phyloP scores from a whole-genome alignment of 2,329 filamentous ascomycete species.

The Botrytis pseudocinerea region DNA sequence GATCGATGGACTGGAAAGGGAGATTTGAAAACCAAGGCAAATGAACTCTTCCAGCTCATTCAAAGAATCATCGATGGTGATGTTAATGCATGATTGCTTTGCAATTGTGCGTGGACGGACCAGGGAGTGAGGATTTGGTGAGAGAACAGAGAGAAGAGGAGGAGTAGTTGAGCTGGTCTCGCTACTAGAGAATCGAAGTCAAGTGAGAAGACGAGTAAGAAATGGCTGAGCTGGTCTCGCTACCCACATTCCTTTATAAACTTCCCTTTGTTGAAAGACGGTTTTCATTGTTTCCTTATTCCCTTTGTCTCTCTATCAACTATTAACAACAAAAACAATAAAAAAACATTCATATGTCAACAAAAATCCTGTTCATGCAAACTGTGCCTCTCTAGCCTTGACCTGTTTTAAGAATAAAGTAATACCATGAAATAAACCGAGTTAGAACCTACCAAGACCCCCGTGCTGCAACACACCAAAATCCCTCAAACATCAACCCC shows the following conservation, averaged over 20 bases:
- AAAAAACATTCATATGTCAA: neutral
- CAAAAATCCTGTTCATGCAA: neutral
- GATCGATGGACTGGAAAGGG: slow-evolving; percentile 17
- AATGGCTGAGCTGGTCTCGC: neutral
- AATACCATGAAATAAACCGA: neutral
- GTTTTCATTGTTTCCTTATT: neutral
- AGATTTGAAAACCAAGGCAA: neutral
- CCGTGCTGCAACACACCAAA: neutral
- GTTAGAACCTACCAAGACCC: neutral
- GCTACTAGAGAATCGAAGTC: neutral
- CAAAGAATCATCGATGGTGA: slow-evolving; percentile 20
- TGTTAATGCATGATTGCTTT: neutral
- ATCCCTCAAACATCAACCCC: neutral
- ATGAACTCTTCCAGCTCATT: slow-evolving; percentile 24
- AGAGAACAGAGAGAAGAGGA: neutral
- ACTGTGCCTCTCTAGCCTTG: neutral
- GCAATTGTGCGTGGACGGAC: neutral
- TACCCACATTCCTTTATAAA: neutral
- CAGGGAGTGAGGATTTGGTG: neutral
- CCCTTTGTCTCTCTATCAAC: neutral
- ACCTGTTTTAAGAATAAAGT: neutral
- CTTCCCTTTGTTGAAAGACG: neutral
- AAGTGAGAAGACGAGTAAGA: neutral
- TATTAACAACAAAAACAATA: neutral
- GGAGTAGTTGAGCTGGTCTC: neutral